Evolutionary conservation across 208 protist genomes (phyloP).

Genomic region (Naegleria lovaniensis): DNA sequence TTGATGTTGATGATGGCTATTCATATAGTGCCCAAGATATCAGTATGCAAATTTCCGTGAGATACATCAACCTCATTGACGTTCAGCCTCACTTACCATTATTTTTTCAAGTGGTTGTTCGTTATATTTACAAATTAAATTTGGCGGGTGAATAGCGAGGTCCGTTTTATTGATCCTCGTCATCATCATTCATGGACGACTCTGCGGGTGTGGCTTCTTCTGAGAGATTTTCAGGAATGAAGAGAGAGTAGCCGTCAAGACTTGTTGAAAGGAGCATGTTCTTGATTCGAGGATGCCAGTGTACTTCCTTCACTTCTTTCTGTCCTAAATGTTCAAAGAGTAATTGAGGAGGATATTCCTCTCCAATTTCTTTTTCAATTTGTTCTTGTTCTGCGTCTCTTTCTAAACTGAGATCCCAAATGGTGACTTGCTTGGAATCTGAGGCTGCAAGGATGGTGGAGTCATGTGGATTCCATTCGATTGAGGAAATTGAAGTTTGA

Average conservation of each 20-base stretch:
- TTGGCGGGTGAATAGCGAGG: background rate
- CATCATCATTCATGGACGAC: background rate
- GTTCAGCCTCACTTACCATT: background rate
- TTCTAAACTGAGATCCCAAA: slow-evolving; percentile 97
- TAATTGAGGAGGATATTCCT: slow-evolving; percentile 75
- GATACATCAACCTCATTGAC: background rate
- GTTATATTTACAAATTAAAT: background rate
- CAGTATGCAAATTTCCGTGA: background rate
- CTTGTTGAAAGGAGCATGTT: slow-evolving; percentile 89
- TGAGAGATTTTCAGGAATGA: slow-evolving; percentile 80
- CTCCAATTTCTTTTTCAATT: slow-evolving; percentile 4
- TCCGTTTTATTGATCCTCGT: no score
- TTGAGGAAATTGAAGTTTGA: slow-evolving; percentile 79
- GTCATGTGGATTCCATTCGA: slow-evolving; percentile 93
- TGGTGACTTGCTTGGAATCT: slow-evolving; percentile 79
- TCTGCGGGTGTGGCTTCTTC: no score
- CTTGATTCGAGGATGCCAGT: slow-evolving; percentile 93
- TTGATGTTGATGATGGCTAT: background rate
- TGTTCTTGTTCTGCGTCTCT: slow-evolving; percentile 81
- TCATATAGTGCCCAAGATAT: background rate
- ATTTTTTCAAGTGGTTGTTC: background rate
- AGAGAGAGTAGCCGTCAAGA: slow-evolving; percentile 89
- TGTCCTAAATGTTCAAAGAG: slow-evolving; percentile 96
- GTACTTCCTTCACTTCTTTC: slow-evolving; percentile 90
- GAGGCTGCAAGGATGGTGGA: slow-evolving; percentile 84